Evolutionary conservation across 2,329 filamentous ascomycete species (phyloP), one percentile per base, ranked within the genome.

Genomic region (Canariomyces notabilis): DNA sequence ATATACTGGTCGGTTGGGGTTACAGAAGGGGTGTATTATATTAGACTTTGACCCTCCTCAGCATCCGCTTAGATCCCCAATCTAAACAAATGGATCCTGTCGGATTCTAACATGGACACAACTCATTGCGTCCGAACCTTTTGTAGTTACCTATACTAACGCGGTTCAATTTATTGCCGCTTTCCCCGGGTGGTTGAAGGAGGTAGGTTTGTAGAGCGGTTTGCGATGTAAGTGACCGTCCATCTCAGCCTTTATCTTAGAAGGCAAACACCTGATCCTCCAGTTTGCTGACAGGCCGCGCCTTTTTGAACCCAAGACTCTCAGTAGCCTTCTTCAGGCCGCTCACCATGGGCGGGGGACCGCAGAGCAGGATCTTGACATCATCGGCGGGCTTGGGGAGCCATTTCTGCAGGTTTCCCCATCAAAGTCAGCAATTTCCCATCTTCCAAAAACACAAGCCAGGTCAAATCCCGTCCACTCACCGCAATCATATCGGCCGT

Each of bases 211-310:
- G n/a, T n/a, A n/a, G n/a, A n/a, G n/a, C n/a, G n/a, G n/a, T n/a
- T n/a, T n/a, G n/a, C n/a, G n/a, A n/a, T n/a, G n/a, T n/a, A n/a
- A n/a, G n/a, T n/a, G n/a, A n/a, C n/a, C n/a, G n/a, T n/a, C n/a
- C n/a, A n/a, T n/a, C n/a, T n/a, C n/a, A n/a, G n/a, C n/a, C n/a
- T n/a, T n/a, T n/a, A n/a, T n/a, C 35, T 61, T 70, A 86, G 89
- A 98, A 98, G 64, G 88, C 89, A 74, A 98, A 98, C 58, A 98
- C 88, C 70, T 97, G 93, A 68, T 98, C 93, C 65, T 91, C 87
- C 44, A 97, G 82, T 80, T 97, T 97, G 82, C 90, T 96, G 61
- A 97, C 90, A 36, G 91, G 89, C 51, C 83, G 82, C 34, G 93
- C 87, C 78, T 97, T 97, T 64, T 87, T 79, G 75, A 85, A 98